A percentile compares a stretch with the other conserved stretches of the same genome.
These are phyloP conservation scores for Claviceps africana DNA, from an alignment of 2,329 filamentous ascomycete species.

Conservation along the genomic window DNA sequence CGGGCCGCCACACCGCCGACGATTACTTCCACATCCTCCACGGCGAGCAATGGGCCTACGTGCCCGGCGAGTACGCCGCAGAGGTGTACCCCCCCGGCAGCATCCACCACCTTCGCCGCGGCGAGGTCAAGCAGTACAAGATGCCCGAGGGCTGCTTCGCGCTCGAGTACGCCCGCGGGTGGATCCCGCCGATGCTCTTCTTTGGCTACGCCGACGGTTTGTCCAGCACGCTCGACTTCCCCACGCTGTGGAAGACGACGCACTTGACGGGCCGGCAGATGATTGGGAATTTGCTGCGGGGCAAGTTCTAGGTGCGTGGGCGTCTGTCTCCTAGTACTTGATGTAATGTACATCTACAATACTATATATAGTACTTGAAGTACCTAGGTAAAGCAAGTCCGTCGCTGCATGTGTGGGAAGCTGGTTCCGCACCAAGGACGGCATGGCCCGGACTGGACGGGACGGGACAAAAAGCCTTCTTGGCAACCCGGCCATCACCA, in stretches of 20 bases:
- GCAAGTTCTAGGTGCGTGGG: slow-evolving; percentile 46
- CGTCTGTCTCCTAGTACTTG: too few relatives aligned
- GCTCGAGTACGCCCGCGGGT: slow-evolving; percentile 71
- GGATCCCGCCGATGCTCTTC: slow-evolving; percentile 86
- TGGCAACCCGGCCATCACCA: too few relatives aligned
- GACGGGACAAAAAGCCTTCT: too few relatives aligned
- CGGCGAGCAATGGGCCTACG: slow-evolving; percentile 65
- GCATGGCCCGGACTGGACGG: too few relatives aligned
- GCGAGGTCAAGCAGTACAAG: slow-evolving; percentile 67
- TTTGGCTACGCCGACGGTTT: slow-evolving; percentile 79
- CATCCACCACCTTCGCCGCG: slow-evolving; percentile 59
- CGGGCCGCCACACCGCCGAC: slow-evolving; percentile 77
- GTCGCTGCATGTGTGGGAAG: too few relatives aligned
- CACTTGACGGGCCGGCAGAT: slow-evolving; percentile 64
- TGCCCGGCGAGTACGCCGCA: slow-evolving; percentile 49
- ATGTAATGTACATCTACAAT: too few relatives aligned
- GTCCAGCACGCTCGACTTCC: slow-evolving; percentile 64
- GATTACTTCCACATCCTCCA: slow-evolving; percentile 88
- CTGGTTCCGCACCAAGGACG: too few relatives aligned
- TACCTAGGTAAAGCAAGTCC: too few relatives aligned
- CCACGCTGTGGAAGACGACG: slow-evolving; percentile 71
- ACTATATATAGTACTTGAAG: too few relatives aligned
- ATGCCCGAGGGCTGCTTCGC: slow-evolving; percentile 68
- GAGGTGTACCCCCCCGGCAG: slow-evolving; percentile 57
- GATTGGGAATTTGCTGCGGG: slow-evolving; percentile 53